Base-by-base conservation (phyloP, 2,329 filamentous ascomycete genomes). In the Aurifilum marmelostoma region DNA sequence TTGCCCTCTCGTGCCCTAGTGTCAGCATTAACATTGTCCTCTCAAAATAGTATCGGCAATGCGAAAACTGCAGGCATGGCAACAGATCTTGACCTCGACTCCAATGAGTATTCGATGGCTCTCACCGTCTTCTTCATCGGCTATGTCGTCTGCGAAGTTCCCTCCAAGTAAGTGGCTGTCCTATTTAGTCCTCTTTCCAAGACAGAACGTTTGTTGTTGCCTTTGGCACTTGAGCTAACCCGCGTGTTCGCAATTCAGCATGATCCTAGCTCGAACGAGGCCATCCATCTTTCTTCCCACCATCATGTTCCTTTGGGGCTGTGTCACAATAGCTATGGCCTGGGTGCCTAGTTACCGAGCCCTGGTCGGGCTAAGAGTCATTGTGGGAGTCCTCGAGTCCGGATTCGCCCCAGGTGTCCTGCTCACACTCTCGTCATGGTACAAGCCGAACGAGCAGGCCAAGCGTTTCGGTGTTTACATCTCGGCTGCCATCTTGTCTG, bases 351-450 rank as follows among this genome's bases (percentile, higher is more conserved):
- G 70, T 37, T 80, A 76, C 61, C 71, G 73, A 2, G 72, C 73
- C 3, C 74, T 81, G 24, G 73, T 80, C 16, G 79, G 71, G 24
- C 72, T 80, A 11, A 78, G 77, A 73, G 85, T 87, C 72, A 29
- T 73, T 21, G 76, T 89, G 1, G 87, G 87, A n/a, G 74, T 88
- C 43, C 83, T 81, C 43, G 88, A 90, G 76, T 78, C 87, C 14
- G 87, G 87, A 5, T 79, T 89, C 0, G 86, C 85, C 66, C 86
- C 85, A 0, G 87, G 85, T 4, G 84, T 90, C 79, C 68, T 83
- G 77, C 62, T 83, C 80, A 89, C 89, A 72, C 80, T 91, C 0
- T 88, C 85, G 0, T 90, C 87, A 73, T 92, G 89, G 89, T 92
- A 92, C 69, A 70, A 69, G n/a, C 67, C 67, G 14, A 34, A 59